Evolutionary conservation across 768 basidiomycete species (phyloP).

Genomic region (Kwoniella dendrophila): DNA sequence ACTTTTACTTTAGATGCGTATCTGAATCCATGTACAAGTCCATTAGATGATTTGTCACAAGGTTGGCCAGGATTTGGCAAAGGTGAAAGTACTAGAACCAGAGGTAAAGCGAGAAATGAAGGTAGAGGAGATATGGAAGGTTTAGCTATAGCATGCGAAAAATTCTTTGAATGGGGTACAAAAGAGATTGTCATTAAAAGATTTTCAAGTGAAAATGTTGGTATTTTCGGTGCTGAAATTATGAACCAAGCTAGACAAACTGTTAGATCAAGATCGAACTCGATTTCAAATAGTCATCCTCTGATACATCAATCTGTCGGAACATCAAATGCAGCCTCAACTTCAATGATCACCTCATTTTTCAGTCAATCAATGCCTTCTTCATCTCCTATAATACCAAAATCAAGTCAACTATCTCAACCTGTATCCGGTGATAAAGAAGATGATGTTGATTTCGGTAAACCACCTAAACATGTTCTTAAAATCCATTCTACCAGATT

Average conservation of each 20-base stretch:
- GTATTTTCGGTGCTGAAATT: constrained; percentile 72
- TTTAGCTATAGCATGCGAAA: constrained; percentile 78
- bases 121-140: constrained; percentile 57
- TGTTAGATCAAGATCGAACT: constrained; percentile 60
- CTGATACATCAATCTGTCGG: constrained; percentile 1
- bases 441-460: constrained; percentile 54
- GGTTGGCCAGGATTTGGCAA: constrained; percentile 52
- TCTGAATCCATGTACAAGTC: constrained; percentile 66
- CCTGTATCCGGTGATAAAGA: constrained; percentile 57
- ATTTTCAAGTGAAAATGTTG: constrained; percentile 67
- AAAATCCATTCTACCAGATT: constrained; percentile 67
- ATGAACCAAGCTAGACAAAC: constrained; percentile 71
- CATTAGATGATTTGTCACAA: constrained; percentile 18
- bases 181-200: constrained; percentile 78
- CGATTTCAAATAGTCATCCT: neutral
- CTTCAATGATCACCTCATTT: constrained; percentile 52
- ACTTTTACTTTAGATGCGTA: constrained; percentile 77
- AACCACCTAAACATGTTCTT: constrained; percentile 57
- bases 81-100: constrained; percentile 16
- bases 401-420: constrained; percentile 57
- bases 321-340: constrained; percentile 11
- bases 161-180: constrained; percentile 90
- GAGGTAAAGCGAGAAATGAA: constrained; percentile 41
- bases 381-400: constrained; percentile 5
- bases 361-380: constrained; percentile 48